These are phyloP conservation scores for Lophiostoma macrostomum DNA, from an alignment of 495 filamentous ascomycete species.

Conservation along the genomic window DNA sequence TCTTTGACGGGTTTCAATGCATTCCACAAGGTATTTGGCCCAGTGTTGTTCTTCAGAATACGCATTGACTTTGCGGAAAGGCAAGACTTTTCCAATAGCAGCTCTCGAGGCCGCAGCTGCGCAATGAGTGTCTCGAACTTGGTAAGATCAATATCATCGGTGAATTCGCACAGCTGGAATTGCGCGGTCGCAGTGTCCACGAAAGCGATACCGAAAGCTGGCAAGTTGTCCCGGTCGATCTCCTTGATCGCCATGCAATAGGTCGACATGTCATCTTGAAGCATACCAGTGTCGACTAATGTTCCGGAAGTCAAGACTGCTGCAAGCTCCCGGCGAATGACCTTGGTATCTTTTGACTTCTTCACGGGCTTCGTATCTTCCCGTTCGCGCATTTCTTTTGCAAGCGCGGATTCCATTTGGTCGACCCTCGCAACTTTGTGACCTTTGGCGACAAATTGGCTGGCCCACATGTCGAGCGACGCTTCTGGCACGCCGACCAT, in stretches of 20 bases:
- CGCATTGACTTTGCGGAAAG: constrained; percentile 80
- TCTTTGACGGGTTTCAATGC: constrained; percentile 82
- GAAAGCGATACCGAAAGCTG: constrained; percentile 87
- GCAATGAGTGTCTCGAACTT: constrained; percentile 98
- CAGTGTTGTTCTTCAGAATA: constrained; percentile 95
- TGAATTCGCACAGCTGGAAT: constrained; percentile 87
- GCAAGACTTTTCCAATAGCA: constrained; percentile 84
- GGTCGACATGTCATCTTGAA: constrained; percentile 96
- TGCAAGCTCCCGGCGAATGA: constrained; percentile 86
- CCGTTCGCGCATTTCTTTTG: constrained; percentile 96
- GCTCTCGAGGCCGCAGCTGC: constrained; percentile 83
- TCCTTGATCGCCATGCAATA: constrained; percentile 98
- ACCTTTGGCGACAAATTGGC: constrained; percentile 90
- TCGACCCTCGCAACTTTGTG: constrained; percentile 96
- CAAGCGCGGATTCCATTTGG: constrained; percentile 90
- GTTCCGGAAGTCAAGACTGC: constrained; percentile 91
- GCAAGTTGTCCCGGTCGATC: constrained; percentile 67
- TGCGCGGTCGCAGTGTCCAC: constrained; percentile 95
- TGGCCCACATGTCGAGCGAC: constrained; percentile 86
- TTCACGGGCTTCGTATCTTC: constrained; percentile 51
- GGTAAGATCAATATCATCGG: constrained; percentile 90
- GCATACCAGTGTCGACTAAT: constrained; percentile 91
- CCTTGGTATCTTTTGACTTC: constrained; percentile 72
- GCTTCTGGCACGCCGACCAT: constrained; percentile 95
- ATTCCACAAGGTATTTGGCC: constrained; percentile 93